Evolutionary conservation across 192 early-diverging fungal species (phyloP), one percentile per base, ranked within the genome.

Genomic region (Haplosporangium gracile): DNA sequence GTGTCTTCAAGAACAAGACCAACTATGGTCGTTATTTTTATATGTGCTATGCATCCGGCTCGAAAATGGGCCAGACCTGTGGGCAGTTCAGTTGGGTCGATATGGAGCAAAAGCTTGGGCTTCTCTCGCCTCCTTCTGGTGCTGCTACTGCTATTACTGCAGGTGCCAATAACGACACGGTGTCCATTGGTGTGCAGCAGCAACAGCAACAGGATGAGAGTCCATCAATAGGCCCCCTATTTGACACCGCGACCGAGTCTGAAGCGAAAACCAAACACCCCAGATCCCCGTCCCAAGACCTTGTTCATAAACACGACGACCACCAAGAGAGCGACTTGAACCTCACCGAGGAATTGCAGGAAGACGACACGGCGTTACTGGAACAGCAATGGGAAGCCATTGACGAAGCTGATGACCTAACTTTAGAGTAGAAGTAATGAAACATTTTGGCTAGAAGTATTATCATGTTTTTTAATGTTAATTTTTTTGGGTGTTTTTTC

Each of bases 1-100:
- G 86, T 36, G 89, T 90, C 4, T 82, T 85, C 75, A 84, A 85
- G 71, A 82, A 82, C 39, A 69, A 82, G 63, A 73, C 79, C 42
- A 90, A 83, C 63, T 78, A 82, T 57, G 89, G 89, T 8, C 34
- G 73, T 45, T 90, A 90, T 40, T 90, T 90, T 77, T 90, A 90
- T 43, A 88, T 88, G 87, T 90, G 89, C 38, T 79, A 90, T 76
- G 86, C 79, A 1, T 63, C 76, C 5, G 82, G 82, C 18, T 78
- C 83, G 4, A 65, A 86, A 39, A 77, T 82, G 49, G 86, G 86
- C 4, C 71, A 72, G n/a, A 83, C 78, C 29, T 89, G 88, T 81
- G 78, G 79, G 0, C 75, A 77, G 75, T 89, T 89, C 70, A 81
- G 80, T 26, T 89, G 88, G 88, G 83, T 89, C 9, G 81, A 89